phyloP scores from a whole-genome alignment of 2,329 filamentous ascomycete species.

The Ceratocystis destructans region DNA sequence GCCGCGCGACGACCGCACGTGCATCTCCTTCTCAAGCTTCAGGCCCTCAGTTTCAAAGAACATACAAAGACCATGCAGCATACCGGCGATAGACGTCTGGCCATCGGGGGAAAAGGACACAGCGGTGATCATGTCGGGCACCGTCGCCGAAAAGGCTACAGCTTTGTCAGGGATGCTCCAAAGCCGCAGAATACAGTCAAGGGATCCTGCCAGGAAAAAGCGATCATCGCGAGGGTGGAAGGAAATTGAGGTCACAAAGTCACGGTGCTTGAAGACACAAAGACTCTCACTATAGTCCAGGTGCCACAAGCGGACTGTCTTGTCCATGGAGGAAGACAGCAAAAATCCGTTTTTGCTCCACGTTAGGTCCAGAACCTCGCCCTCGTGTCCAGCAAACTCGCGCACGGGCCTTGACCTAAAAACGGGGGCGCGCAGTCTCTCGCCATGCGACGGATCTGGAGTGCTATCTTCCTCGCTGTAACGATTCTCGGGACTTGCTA shows the following conservation, averaged over 20 bases:
- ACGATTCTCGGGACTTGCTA: slow-evolving; percentile 70
- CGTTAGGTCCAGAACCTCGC: slow-evolving; percentile 77
- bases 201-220: slow-evolving; percentile 87
- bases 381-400: slow-evolving; percentile 71
- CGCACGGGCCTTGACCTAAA: slow-evolving; percentile 66
- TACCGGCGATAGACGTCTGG: slow-evolving; percentile 75
- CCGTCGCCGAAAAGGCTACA: slow-evolving; percentile 66
- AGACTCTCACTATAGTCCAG: slow-evolving; percentile 71
- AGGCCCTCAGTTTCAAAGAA: slow-evolving; percentile 90
- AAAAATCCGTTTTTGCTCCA: slow-evolving; percentile 99
- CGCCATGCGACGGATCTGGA: slow-evolving; percentile 33
- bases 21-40: slow-evolving; percentile 70
- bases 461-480: slow-evolving; percentile 57
- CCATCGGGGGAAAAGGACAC: slow-evolving; percentile 91
- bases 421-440: slow-evolving; percentile 74
- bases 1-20: slow-evolving; percentile 82
- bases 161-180: slow-evolving; percentile 97
- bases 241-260: slow-evolving; percentile 86
- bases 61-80: slow-evolving; percentile 69
- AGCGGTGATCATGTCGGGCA: slow-evolving; percentile 82
- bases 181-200: slow-evolving; percentile 74
- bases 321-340: slow-evolving; percentile 93
- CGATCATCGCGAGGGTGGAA: slow-evolving; percentile 93
- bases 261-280: slow-evolving; percentile 85
- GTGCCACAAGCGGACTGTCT: slow-evolving; percentile 91